These are phyloP conservation scores for Rugonectria rugulosa DNA, from an alignment of 2,329 filamentous ascomycete genomes.

Conservation along the genomic window DNA sequence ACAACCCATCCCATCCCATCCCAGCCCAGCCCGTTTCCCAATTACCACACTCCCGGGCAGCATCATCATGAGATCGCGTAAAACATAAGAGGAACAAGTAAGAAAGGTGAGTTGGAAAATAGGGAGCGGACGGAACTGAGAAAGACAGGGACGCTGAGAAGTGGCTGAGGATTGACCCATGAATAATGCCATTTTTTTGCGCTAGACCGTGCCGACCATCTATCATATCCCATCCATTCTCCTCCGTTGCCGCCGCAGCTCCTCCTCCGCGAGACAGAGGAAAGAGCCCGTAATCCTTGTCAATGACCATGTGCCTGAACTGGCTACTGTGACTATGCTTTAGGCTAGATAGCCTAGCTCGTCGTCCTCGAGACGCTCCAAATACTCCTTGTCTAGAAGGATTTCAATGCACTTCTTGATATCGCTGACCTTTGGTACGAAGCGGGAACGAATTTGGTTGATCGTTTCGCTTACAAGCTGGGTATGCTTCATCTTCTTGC, in stretches of 20 bases:
- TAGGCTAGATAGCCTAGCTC: conserved; percentile 94
- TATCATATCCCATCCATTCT: conserved; percentile 9
- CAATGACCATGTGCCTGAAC: too few relatives aligned
- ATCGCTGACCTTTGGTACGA: conserved; percentile 89
- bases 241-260: conserved; percentile 1
- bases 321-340: too few relatives aligned
- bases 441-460: conserved; percentile 90
- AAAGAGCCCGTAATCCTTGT: too few relatives aligned
- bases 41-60: conserved; percentile 3
- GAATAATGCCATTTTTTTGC: not conserved
- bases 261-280: not conserved
- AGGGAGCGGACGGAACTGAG: too few relatives aligned
- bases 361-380: conserved; percentile 93
- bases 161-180: not conserved
- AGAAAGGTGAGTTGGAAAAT: not conserved
- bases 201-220: conserved; percentile 13
- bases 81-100: conserved; percentile 5
- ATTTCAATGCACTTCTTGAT: conserved; percentile 99
- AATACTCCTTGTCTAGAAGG: conserved; percentile 96
- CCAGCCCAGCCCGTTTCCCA: conserved; percentile 11
- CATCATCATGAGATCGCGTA: conserved; percentile 17
- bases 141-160: too few relatives aligned
- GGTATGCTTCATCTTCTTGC: conserved; percentile 98
- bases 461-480: conserved; percentile 96
- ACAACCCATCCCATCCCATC: conserved; percentile 5